Conservation (phyloP, 2,329 filamentous ascomycete genomes). For the Gyromitra esculenta region DNA sequence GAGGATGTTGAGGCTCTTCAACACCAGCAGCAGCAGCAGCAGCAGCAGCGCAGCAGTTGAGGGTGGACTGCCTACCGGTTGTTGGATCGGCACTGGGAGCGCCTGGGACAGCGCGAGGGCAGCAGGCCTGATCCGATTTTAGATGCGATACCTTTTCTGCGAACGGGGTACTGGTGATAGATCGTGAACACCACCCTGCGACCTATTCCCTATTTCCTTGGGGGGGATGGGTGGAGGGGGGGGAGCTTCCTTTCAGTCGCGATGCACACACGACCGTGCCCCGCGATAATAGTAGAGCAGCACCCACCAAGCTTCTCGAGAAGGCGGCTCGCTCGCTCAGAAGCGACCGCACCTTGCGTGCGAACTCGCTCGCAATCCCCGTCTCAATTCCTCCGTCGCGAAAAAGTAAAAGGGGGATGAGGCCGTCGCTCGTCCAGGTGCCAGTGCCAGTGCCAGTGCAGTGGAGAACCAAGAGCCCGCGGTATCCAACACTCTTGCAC, state of each 20-base stretch:
- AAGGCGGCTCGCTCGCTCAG: slow-evolving; percentile 39
- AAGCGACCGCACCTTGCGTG: slow-evolving; percentile 37
- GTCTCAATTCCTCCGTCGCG: slow-evolving; percentile 35
- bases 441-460: slow-evolving; percentile 18
- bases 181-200: slow-evolving; percentile 50
- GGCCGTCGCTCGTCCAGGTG: slow-evolving; percentile 13
- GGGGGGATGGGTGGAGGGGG: slow-evolving; percentile 22
- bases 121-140: slow-evolving; percentile 52
- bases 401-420: slow-evolving; percentile 41
- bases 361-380: slow-evolving; percentile 29
- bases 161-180: slow-evolving; percentile 48
- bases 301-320: slow-evolving; percentile 19
- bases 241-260: slow-evolving; percentile 40
- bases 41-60: slow-evolving; percentile 11
- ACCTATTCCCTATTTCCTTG: slow-evolving; percentile 36
- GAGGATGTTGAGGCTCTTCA: slow-evolving; percentile 51
- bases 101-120: slow-evolving; percentile 45
- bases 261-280: slow-evolving; percentile 46
- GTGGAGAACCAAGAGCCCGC: slow-evolving; percentile 23
- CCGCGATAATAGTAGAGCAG: slow-evolving; percentile 46
- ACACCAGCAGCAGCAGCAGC: slow-evolving; percentile 27
- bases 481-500: slow-evolving; percentile 40
- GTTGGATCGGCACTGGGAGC: slow-evolving; percentile 51
- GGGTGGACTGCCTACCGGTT: slow-evolving; percentile 47
- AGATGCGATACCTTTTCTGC: slow-evolving; percentile 49